Percentiles rank a stretch among this genome's conserved stretches.
Conservation (phyloP, 1,284 basidiomycete genomes). For the Hymenochaete sp. region DNA sequence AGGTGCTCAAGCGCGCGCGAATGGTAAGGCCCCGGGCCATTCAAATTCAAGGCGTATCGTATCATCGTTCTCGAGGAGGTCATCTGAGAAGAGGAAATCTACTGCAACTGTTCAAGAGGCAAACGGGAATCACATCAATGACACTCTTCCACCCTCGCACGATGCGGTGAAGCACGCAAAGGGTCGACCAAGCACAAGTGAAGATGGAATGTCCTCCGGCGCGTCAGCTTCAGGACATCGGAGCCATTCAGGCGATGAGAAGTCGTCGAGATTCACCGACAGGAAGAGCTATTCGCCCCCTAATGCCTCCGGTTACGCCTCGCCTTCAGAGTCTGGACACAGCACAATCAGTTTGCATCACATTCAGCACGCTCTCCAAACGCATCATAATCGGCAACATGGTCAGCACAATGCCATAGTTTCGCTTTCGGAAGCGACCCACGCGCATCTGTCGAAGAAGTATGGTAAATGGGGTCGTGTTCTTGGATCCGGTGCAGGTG, state of each 20-base stretch:
- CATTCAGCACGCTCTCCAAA: slow-evolving; percentile 9
- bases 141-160: slow-evolving; percentile 11
- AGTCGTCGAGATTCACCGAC: too few species aligned
- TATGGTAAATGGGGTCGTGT: slow-evolving; percentile 99
- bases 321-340: slow-evolving; percentile 13
- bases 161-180: slow-evolving; percentile 15
- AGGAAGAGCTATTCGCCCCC: neutral
- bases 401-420: slow-evolving; percentile 27
- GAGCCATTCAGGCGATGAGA: slow-evolving; percentile 60
- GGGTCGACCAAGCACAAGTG: slow-evolving; percentile 15
- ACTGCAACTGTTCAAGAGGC: slow-evolving; percentile 1
- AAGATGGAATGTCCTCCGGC: slow-evolving; percentile 33
- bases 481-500: slow-evolving; percentile 93
- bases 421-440: slow-evolving; percentile 72
- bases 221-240: slow-evolving; percentile 67
- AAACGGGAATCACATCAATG: slow-evolving; percentile 1
- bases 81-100: slow-evolving; percentile 8
- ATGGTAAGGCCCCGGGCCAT: neutral
- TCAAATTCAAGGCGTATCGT: slow-evolving; percentile 4
- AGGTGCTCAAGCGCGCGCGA: slow-evolving; percentile 15
- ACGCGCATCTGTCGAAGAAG: slow-evolving; percentile 93
- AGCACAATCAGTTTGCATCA: slow-evolving; percentile 14
- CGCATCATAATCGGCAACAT: slow-evolving; percentile 5
- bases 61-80: slow-evolving; percentile 13
- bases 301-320: slow-evolving; percentile 4